Evolutionary conservation across 106 monocot genomes (phyloP), one percentile per base, ranked within the genome.

Genomic region (Allium cepa): DNA sequence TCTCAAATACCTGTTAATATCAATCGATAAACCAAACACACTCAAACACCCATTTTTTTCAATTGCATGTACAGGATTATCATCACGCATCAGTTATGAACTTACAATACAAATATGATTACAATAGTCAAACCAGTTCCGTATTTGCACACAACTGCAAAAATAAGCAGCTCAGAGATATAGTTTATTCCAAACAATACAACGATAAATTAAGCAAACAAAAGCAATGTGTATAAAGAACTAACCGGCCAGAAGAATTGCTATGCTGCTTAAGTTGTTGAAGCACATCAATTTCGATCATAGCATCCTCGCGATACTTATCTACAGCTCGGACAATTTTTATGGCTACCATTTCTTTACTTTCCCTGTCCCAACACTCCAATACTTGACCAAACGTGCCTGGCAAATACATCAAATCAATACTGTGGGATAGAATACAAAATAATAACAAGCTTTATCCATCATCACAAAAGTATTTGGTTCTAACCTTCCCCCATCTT

Each of bases 101-200:
- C 96, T 97, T 97, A 97, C 96, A 80, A 97, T 97, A 92, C 97
- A 92, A 64, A 97, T 85, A 97, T 97, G 97, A 84, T 92, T 97
- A 92, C 89, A 88, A 92, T 97, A 97, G 84, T 97, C 97, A 89
- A 97, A 97, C 97, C 97, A 97, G 89, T 97, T 89, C 97, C 97
- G 72, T 82, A 92, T 86, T 89, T 97, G 92, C 50, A 97, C 97
- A 97, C 88, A 97, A 87, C 97, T 97, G 97, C 97, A 97, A 97
- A 36, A 69, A 84, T 27, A 56, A 59, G 36, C 36, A 51, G 46
- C 56, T 22, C 10, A 9, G 8, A 64, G 64, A 64, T 64, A 14
- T 64, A 64, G 17, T 49, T 64, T 17, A 64, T 64, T 10, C 49
- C 3, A 49, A 48, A 47, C 7, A 47, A 17, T 17, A 64, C 16